A percentile compares a stretch with the other conserved stretches of the same genome.
Evolutionary conservation across 2,329 filamentous ascomycete species (phyloP).

Genomic region (Pseudocercospora macadamiae): DNA sequence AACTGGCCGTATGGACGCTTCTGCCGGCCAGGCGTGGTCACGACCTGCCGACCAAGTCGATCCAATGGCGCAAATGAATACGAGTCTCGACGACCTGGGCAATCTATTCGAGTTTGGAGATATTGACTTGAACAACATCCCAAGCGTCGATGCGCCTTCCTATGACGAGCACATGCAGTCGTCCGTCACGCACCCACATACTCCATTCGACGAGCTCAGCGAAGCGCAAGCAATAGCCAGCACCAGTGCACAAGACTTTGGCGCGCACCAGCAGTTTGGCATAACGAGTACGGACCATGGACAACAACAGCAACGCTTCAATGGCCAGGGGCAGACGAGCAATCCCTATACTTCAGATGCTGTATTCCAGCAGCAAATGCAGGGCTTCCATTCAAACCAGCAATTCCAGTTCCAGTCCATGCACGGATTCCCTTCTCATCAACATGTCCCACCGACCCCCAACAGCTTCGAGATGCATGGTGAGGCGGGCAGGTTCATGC

Average conservation of each 20-base stretch:
- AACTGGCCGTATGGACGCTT: conserved; percentile 30
- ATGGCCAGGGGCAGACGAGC: conserved; percentile 19
- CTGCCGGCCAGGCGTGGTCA: conserved; percentile 42
- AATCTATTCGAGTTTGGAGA: conserved; percentile 48
- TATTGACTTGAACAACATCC: conserved; percentile 37
- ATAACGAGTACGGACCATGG: conserved; percentile 24
- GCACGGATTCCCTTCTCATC: conserved; percentile 52
- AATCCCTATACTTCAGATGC: conserved; percentile 27
- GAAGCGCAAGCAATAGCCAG: conserved; percentile 26
- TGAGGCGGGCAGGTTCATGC: conserved; percentile 59
- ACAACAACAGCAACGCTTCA: conserved; percentile 21
- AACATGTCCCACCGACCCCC: conserved; percentile 73
- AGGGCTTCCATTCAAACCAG: conserved; percentile 32
- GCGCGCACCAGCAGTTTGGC: conserved; percentile 31
- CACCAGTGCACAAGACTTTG: conserved; percentile 38
- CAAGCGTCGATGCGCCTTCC: conserved; percentile 25
- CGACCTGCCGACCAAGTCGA: conserved; percentile 43
- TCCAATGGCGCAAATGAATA: conserved; percentile 43
- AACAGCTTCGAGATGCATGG: conserved; percentile 77
- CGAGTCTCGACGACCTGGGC: conserved; percentile 47
- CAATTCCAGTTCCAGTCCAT: conserved; percentile 44
- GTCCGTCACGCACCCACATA: conserved; percentile 32
- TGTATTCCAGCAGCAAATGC: conserved; percentile 34
- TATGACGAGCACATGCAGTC: conserved; percentile 32
- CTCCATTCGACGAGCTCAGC: conserved; percentile 35